Evolutionary conservation across 805 yeast genomes (phyloP).

Genomic region (Nakazawaea pomicola): DNA sequence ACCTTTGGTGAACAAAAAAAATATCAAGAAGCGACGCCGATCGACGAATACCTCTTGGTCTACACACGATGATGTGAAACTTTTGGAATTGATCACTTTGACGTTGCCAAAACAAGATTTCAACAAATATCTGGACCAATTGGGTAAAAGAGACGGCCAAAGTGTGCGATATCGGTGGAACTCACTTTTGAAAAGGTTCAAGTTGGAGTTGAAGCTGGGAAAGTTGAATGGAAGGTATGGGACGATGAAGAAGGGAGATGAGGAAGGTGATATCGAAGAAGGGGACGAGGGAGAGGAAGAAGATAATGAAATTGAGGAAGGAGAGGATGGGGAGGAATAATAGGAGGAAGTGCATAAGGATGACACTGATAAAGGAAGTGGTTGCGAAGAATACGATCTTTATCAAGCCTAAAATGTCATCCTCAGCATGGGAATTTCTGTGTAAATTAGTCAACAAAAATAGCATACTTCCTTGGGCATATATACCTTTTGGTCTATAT

Average conservation of each 20-base stretch:
- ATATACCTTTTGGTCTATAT: too few species aligned
- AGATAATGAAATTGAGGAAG: background rate
- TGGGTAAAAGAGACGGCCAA: conserved; percentile 11
- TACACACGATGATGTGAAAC: conserved; percentile 8
- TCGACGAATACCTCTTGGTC: conserved; percentile 10
- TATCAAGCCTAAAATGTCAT: too few species aligned
- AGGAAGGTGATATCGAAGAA: background rate
- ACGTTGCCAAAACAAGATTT: conserved; percentile 12
- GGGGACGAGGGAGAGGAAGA: conserved; percentile 5
- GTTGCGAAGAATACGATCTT: too few species aligned
- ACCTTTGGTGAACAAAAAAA: conserved; percentile 4
- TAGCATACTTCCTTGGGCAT: too few species aligned
- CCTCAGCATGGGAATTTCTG: too few species aligned
- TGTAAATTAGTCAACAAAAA: too few species aligned
- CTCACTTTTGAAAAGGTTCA: conserved; percentile 9
- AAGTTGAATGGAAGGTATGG: conserved; percentile 10
- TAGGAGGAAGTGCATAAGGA: too few species aligned
- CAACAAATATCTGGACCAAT: conserved; percentile 6
- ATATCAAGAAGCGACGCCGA: conserved; percentile 6
- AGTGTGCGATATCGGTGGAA: conserved; percentile 13
- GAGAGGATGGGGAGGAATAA: too few species aligned
- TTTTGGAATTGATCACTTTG: conserved; percentile 9
- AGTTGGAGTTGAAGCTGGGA: conserved; percentile 6
- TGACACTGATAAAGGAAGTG: background rate
- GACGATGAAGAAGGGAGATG: background rate